Evolutionary conservation across 2,329 filamentous ascomycete species (phyloP), one percentile per base, ranked within the genome.

Genomic region (Graphium sp.): DNA sequence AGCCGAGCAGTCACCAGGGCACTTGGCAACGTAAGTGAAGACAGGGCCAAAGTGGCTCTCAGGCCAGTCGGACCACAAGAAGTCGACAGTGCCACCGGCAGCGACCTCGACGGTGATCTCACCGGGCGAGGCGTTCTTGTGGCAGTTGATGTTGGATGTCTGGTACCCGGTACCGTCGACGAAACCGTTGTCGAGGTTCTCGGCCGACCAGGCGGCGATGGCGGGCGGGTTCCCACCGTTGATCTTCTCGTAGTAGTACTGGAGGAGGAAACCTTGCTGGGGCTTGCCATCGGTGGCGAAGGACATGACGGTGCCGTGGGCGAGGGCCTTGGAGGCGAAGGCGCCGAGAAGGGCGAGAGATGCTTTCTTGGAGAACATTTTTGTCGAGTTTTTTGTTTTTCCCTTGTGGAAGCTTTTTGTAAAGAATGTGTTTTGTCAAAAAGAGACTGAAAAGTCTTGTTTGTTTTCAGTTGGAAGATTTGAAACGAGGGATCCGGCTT

Each of bases 1-100:
- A 1, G 46, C 45, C 21, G 60, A 52, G 46, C 66, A 74, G 45
- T 70, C 59, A 14, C 61, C 66, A 19, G 56, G 52, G 49, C 66
- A 72, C 39, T 58, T 58, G 31, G 73, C 73, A 11, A 76, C 51
- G 53, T 76, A 77, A 45, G 63, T 63, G 36, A 77, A 58, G 39
- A 77, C 62, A 7, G 72, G 71, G 0, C 63, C 55, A 19, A 53
- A 37, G 42, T 63, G 59, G 5, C 42, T 46, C 1, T 47, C 47
- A 21, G 56, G 53, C 58, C 56, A 61, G 2, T 36, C 39, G 16
- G 38, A 47, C 57, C 57, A 61, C 27, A 51, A 42, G 29, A 60
- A 40, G 18, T 38, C 49, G 28, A 61, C 42, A 32, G 43, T 48
- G 35, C 48, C 47, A 7, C 57, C 57, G 16, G 57, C 55, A 3